Base-by-base conservation (phyloP, 352 stramenopile species). In the Aphanomyces cochlioides region DNA sequence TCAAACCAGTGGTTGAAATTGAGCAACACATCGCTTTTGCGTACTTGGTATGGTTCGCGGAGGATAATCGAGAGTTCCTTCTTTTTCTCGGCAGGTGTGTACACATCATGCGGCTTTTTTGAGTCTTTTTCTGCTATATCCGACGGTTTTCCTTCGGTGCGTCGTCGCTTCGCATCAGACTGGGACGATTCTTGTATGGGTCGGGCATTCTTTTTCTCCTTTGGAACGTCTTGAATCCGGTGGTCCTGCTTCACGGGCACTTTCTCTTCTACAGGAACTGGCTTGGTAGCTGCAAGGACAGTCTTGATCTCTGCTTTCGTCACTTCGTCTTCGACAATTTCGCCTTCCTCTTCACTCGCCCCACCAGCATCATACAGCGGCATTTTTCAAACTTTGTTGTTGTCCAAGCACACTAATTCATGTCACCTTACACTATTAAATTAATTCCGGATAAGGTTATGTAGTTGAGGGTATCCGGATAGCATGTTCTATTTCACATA, bases 1-100 rank as follows among this genome's bases (percentile, higher is more conserved):
- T 61, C 47, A 12, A 70, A 38, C 64, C 64, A 70, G 36, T 41
- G 28, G 21, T 70, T 70, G 54, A 70, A 70, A 38, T 70, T 70
- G 13, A 70, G 45, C 15, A 70, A 41, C 7, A 70, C 64, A 28
- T 45, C 38, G 37, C 64, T 70, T 8, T 12, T 37, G 17, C 64
- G 64, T 12, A 54, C 48, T 70, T 70, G 64, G 54, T 19, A 70
- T 8, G 64, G 64, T 37, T 63, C 45, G 13, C 64, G 64, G 4
- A 70, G 54, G 5, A 70, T 7, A 19, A 38, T 61, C 41, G 64
- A 70, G 28, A 70, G 39, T 38, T 70, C 45, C 47, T 47, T 57
- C 39, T 70, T 53, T n/a, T 39, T 19, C 21, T 70, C 64, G 4
- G 17, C 64, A 19, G 47, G 17, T 34, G 64, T 45, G 21, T 48